Evolutionary conservation across 75 land plant genomes (phyloP), one percentile per base, ranked within the genome.

Genomic region (Chamaecyparis obtusa): DNA sequence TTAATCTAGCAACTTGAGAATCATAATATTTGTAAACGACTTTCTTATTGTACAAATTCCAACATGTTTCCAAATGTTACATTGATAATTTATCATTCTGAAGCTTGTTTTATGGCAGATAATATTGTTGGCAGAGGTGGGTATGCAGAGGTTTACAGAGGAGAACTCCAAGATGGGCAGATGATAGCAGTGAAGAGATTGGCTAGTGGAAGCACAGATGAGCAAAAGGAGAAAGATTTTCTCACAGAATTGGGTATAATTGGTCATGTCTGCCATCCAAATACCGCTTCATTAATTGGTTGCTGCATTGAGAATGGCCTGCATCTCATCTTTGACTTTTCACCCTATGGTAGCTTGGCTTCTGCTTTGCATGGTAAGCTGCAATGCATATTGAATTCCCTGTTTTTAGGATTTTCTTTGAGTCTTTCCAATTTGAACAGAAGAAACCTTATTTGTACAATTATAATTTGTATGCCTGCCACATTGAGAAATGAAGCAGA

Each of bases 61-160:
- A 44, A 11, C 54, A 44, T 46, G 51, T 81, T n/a, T 81, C 83
- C 30, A 44, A 46, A 19, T 43, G 32, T 9, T 81, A 46, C 15
- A 46, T 81, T 81, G 33, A 81, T 27, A 46, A 46, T 46, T 81
- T 13, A 10, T 81, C 48, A 27, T 17, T 81, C 54, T 46, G 49
- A 81, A 81, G n/a, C 83, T 46, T 3, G 69, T 32, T 84, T 33
- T 19, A n/a, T 87, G 69, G 72, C 93, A 97, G 99, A 93, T n/a
- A 96, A 97, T 71, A 51, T 97, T 83, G 93, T 96, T 0, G 99
- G 99, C 17, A 92, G 88, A 89, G 99, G 99, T 17, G 99, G 98
- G 3, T 93, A 89, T 87, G 92, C 96, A 60, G 93, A 94, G 85
- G 99, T 97, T 14, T 97, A 92, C 86, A 96, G 84, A 88, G 99